Evolutionary conservation across 1,284 basidiomycete genomes (phyloP), one percentile per base, ranked within the genome.

Genomic region (Melampsora americana): DNA sequence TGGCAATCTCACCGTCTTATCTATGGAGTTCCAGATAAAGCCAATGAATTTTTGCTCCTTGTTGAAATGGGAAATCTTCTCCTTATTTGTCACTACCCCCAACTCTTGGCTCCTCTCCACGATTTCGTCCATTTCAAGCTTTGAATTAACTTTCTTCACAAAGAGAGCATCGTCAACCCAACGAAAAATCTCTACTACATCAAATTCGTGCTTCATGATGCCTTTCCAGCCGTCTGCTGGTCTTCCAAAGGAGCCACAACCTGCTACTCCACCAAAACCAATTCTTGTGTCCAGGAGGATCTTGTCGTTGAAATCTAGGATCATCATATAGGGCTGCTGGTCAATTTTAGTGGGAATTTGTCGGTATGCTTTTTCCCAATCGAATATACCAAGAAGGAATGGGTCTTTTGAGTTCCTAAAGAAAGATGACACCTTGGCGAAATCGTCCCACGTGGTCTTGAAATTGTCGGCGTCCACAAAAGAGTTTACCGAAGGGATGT

Each of bases 21-120:
- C 2, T 0, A 60, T 7, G 2, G 50, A 28, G 20, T 69, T 69
- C 68, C 68, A 69, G 1, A 69, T 39, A 42, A 69, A 69, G 1
- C 50, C 68, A 5, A 69, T 39, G 26, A 60, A 69, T 39, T 69
- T 53, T 59, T 69, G 67, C 20, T 69, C 66, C 2, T 35, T 53
- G 35, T 12, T n/a, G 23, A 69, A 60, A 1, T 46, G 9, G 1
- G 68, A 20, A n/a, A 35, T 26, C 16, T 69, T 69, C 32, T 39
- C 26, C 2, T 42, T 42, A 26, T 69, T 69, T n/a, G 68, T 69
- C n/a, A 11, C 5, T 14, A 69, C 68, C 1, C 68, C 68, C 16
- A 46, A 39, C 16, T n/a, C 32, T 11, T 48, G 14, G 7, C 42
- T 23, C 14, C 7, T 67, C 39, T 67, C 23, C 23, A 44, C 42